Evolutionary conservation across 306 rosid species (phyloP).

Genomic region (Prunus padus): DNA sequence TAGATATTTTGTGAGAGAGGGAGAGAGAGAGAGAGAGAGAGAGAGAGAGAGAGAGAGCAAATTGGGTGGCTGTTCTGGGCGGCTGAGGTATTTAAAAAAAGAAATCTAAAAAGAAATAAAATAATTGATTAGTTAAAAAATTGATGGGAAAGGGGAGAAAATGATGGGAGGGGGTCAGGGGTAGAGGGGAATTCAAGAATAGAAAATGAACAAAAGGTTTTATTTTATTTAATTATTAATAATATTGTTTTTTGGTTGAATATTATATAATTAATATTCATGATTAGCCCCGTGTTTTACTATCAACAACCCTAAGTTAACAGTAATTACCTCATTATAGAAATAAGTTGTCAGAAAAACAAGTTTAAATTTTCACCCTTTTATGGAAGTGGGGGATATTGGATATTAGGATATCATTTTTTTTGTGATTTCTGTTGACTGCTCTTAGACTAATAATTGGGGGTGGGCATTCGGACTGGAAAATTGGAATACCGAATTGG

Average conservation of each 20-base stretch:
- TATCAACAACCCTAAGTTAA: conserved; percentile 4
- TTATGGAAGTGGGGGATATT: conserved; percentile 4
- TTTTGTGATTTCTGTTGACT: conserved; percentile 7
- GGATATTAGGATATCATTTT: conserved; percentile 7
- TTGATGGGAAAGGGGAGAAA: conserved; percentile 8
- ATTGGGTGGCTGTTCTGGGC: conserved; percentile 93
- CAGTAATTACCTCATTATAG: conserved; percentile 8
- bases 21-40: conserved; percentile 38
- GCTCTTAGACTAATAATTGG: not conserved
- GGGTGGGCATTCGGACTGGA: too few species aligned
- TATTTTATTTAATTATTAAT: not conserved
- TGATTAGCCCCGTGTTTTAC: conserved; percentile 15
- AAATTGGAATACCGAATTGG: too few species aligned
- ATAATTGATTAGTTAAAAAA: conserved; percentile 24
- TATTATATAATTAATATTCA: not conserved
- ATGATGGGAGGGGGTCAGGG: conserved; percentile 24
- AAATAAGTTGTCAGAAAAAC: conserved; percentile 4
- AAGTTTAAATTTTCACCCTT: not conserved
- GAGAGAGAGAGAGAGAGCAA: conserved; percentile 45
- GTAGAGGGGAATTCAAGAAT: not conserved
- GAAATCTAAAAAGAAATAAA: conserved; percentile 12
- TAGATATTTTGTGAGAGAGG: conserved; percentile 43
- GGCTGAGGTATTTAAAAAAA: conserved; percentile 64
- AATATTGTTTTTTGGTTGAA: too few species aligned
- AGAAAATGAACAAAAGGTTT: not conserved